A percentile compares a stretch with the other conserved stretches of the same genome.
Conservation (phyloP, 768 basidiomycete species). For the Tricholoma flavovirens region DNA sequence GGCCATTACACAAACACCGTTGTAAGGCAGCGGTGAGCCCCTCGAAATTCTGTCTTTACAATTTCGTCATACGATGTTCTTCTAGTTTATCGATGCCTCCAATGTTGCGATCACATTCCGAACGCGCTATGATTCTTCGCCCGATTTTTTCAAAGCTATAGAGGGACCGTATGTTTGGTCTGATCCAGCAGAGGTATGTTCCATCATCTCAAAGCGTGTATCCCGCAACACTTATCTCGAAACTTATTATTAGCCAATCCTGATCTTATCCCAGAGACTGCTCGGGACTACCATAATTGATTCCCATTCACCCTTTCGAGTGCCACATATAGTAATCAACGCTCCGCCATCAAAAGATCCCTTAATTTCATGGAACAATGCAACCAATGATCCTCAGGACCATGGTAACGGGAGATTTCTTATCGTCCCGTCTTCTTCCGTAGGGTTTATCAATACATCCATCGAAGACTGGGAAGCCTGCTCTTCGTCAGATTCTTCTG, state of each 20-base stretch:
- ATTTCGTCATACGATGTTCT: slow-evolving; percentile 2
- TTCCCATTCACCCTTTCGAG: slow-evolving; percentile 34
- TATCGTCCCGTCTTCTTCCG: slow-evolving; percentile 21
- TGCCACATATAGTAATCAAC: slow-evolving; percentile 43
- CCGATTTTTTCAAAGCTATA: slow-evolving; percentile 22
- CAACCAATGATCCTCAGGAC: slow-evolving; percentile 31
- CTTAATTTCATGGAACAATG: slow-evolving; percentile 32
- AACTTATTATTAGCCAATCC: slow-evolving; percentile 21
- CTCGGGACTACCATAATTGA: slow-evolving; percentile 36
- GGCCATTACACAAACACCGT: slow-evolving; percentile 30
- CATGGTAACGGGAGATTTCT: slow-evolving; percentile 28
- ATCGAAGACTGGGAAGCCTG: background rate
- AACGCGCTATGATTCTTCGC: slow-evolving; percentile 30
- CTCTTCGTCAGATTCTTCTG: background rate
- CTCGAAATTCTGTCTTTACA: slow-evolving; percentile 2
- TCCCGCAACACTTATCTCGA: background rate
- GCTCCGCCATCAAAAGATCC: slow-evolving; percentile 34
- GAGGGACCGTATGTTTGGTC: slow-evolving; percentile 42
- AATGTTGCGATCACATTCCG: slow-evolving; percentile 30
- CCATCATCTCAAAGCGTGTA: background rate
- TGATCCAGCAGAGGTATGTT: slow-evolving; percentile 46
- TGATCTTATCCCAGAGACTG: slow-evolving; percentile 13
- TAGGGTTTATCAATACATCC: slow-evolving; percentile 21
- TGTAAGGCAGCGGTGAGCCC: slow-evolving; percentile 35
- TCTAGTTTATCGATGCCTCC: slow-evolving; percentile 38